phyloP scores from a whole-genome alignment of 1,139 yeast genomes.

The Schwanniomyces etchellsii region DNA sequence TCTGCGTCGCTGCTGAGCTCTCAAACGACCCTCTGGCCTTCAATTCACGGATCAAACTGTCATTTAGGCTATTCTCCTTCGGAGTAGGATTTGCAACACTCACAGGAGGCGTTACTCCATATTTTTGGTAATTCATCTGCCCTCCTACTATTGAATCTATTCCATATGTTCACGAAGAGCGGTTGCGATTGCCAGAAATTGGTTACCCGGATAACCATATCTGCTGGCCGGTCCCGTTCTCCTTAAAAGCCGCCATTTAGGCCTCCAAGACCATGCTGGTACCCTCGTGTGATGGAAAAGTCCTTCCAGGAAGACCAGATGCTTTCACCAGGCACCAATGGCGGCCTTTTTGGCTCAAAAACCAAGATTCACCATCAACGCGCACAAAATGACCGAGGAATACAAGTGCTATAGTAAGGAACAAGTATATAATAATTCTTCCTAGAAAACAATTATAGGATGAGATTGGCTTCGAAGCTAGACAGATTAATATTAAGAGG shows the following conservation, averaged over 20 bases:
- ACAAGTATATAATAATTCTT: neutral
- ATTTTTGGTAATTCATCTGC: constrained; percentile 27
- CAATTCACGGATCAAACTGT: constrained; percentile 68
- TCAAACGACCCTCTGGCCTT: constrained; percentile 88
- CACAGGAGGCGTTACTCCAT: constrained; percentile 90
- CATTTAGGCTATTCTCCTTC: constrained; percentile 70
- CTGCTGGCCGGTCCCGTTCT: too few relatives aligned
- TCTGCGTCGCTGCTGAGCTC: constrained; percentile 71
- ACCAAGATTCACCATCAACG: too few relatives aligned
- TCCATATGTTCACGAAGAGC: too few relatives aligned
- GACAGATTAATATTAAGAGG: constrained; percentile 24
- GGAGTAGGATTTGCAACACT: constrained; percentile 81
- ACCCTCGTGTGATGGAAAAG: too few relatives aligned
- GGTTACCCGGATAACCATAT: too few relatives aligned
- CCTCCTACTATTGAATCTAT: too few relatives aligned
- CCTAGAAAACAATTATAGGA: constrained; percentile 7
- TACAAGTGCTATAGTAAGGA: neutral
- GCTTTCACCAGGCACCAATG: too few relatives aligned
- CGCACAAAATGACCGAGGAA: neutral
- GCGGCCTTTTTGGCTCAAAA: too few relatives aligned
- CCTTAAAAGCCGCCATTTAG: too few relatives aligned
- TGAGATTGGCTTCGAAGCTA: constrained; percentile 34
- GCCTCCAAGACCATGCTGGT: too few relatives aligned
- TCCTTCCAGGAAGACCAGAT: too few relatives aligned
- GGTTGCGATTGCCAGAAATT: too few relatives aligned